Percentiles rank a stretch among this genome's conserved stretches.
Evolutionary conservation across 176 grass and related monocot species (phyloP).

Genomic region (Luzula sylvatica): DNA sequence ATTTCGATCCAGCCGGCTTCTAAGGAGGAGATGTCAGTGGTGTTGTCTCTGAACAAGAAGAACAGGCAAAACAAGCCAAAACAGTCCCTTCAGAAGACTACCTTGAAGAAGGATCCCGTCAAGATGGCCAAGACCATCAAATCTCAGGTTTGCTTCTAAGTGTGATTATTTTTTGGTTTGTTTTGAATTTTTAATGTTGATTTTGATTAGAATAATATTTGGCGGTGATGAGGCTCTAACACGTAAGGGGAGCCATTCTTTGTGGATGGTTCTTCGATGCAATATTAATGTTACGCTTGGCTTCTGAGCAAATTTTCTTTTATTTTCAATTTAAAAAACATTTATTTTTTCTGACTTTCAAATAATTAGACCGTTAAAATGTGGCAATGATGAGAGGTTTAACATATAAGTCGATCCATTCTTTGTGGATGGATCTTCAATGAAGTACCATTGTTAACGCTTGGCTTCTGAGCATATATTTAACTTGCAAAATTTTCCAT

Average conservation of each 20-base stretch:
- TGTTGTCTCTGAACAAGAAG: conserved; percentile 49
- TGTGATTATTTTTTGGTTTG: neutral
- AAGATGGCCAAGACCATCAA: conserved; percentile 85
- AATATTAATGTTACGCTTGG: conserved; percentile 67
- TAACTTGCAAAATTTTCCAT: neutral
- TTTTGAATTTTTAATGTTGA: neutral
- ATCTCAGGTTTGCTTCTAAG: conserved; percentile 40
- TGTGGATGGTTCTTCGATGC: conserved; percentile 41
- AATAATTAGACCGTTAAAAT: neutral
- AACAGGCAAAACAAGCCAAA: conserved; percentile 71
- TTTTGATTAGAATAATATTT: neutral
- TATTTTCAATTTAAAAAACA: neutral
- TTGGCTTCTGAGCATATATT: conserved; percentile 1
- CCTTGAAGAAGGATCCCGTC: conserved; percentile 79
- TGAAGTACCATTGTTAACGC: neutral
- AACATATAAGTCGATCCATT: neutral
- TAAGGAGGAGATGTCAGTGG: conserved; percentile 49
- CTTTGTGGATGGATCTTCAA: neutral
- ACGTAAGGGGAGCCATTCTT: conserved; percentile 31
- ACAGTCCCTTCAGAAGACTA: conserved; percentile 35
- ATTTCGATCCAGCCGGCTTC: conserved; percentile 32
- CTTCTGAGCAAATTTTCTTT: conserved; percentile 39
- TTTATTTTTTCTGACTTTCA: neutral
- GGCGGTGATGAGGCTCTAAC: conserved; percentile 69
- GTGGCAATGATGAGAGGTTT: neutral